Conservation (phyloP, 495 filamentous ascomycete species). For the Penicillium nucicola region DNA sequence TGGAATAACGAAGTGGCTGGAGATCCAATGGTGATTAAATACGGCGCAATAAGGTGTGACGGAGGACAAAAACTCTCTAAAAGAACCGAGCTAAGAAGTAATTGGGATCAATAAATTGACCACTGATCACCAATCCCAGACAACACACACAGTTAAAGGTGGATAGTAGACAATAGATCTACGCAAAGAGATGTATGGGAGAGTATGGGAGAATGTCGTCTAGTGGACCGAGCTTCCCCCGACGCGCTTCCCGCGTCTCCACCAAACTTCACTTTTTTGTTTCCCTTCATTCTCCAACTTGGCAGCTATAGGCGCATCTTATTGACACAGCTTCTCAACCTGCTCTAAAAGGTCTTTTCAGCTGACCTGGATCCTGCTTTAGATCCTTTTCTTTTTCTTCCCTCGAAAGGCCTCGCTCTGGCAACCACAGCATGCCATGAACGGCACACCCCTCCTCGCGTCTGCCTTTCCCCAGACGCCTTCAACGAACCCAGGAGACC, state of each 20-base stretch:
- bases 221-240: constrained; percentile 26
- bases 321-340: neutral
- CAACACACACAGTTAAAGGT: too few relatives aligned
- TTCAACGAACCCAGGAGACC: constrained; percentile 33
- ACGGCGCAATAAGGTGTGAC: too few relatives aligned
- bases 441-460: constrained; percentile 67
- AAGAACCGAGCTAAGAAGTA: neutral
- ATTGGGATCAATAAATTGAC: neutral
- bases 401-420: constrained; percentile 9
- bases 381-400: neutral
- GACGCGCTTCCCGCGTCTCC: constrained; percentile 32
- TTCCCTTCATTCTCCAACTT: constrained; percentile 11
- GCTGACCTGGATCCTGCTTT: neutral
- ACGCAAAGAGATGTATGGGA: constrained; percentile 4
- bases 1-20: too few relatives aligned
- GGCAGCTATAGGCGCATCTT: neutral
- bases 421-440: constrained; percentile 62
- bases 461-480: constrained; percentile 71
- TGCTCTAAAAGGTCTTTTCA: neutral
- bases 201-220: constrained; percentile 18
- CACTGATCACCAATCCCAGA: too few relatives aligned
- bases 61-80: too few relatives aligned
- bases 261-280: constrained; percentile 20
- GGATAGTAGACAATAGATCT: neutral
- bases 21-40: too few relatives aligned